Base-by-base conservation (phyloP, 371 early-diverging fungal genomes). In the Haplosporangium sp. region DNA sequence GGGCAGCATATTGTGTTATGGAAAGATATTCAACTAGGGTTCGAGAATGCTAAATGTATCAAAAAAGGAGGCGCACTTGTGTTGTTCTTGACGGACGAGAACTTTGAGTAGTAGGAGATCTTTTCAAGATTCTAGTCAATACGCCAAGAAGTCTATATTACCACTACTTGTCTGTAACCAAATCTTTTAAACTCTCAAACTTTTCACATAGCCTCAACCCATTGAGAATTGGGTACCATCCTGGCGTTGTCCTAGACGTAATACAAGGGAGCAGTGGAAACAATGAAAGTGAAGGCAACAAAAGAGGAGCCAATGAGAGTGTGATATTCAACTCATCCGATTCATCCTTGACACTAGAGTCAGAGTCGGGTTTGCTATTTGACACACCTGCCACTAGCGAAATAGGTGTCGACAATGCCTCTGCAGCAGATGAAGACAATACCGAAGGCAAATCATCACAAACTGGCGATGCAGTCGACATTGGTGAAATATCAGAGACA, bases 71-170 rank as follows among this genome's bases (percentile, higher is more conserved):
- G 63, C 1, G 48, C 4, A 4, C 8, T 47, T 13, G 61, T 68
- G 8, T 34, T 60, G 34, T 61, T 68, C 35, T 20, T 61, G 27
- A 61, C 68, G 20, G 68, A 68, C 13, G 68, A 68, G 20, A 58
- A 68, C 61, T 68, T 68, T 68, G 68, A 68, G 17, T 45, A 68
- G 68, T 68, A 68, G n/a, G 58, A 27, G 27, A 27, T 58, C 13
- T 45, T 38, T 35, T 40, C 42, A 42, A 5, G 39, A 66, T 45
- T 47, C 44, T 39, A 27, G 27, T 27, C 27, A 27, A 27, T 27
- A 27, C 27, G 27, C 27, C 27, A 27, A 27, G 27, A 27, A 27
- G 27, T 27, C 27, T 27, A 27, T 27, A 27, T 27, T 27, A 52
- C 34, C 42, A 20, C n/a, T 61, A 27, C 44, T 19, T 44, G 19